These are phyloP conservation scores for Ogataea thermomethanolica DNA, from an alignment of 805 yeast genomes.

Conservation along the genomic window DNA sequence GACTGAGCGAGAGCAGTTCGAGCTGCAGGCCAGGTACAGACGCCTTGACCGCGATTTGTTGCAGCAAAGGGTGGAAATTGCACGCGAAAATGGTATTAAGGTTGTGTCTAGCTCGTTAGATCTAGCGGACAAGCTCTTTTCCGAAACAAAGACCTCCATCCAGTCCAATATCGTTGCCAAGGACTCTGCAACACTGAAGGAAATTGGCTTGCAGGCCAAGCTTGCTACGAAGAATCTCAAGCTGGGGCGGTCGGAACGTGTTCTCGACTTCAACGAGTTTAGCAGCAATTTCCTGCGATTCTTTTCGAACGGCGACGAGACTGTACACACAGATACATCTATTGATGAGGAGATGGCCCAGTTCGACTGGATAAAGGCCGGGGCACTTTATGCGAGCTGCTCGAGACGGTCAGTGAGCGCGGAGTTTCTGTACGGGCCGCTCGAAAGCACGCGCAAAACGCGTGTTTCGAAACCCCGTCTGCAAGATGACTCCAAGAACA, in stretches of 20 bases:
- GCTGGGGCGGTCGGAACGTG: slow-evolving; percentile 52
- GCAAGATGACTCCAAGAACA: slow-evolving; percentile 41
- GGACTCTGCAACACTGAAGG: slow-evolving; percentile 62
- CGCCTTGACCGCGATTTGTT: slow-evolving; percentile 22
- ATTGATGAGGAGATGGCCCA: slow-evolving; percentile 24
- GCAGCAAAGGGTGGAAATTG: slow-evolving; percentile 46
- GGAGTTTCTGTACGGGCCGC: slow-evolving; percentile 70
- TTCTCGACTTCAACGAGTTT: slow-evolving; percentile 48
- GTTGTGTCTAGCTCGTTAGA: slow-evolving; percentile 43
- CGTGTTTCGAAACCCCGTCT: slow-evolving; percentile 33
- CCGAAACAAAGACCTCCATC: slow-evolving; percentile 36
- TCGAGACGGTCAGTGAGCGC: slow-evolving; percentile 47
- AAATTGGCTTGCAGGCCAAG: slow-evolving; percentile 59
- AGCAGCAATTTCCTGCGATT: slow-evolving; percentile 37
- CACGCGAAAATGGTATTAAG: slow-evolving; percentile 55
- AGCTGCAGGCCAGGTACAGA: slow-evolving; percentile 26
- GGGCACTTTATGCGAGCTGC: slow-evolving; percentile 45
- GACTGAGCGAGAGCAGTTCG: slow-evolving; percentile 26
- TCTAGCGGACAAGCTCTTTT: slow-evolving; percentile 46
- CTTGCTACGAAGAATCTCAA: slow-evolving; percentile 59
- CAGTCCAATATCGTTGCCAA: slow-evolving; percentile 46
- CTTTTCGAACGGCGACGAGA: slow-evolving; percentile 27
- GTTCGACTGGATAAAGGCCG: slow-evolving; percentile 61
- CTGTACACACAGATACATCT: slow-evolving; percentile 19
- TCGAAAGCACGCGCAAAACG: slow-evolving; percentile 55